These are phyloP conservation scores for Fragaria iinumae DNA, from an alignment of 306 rosid species.

Conservation along the genomic window DNA sequence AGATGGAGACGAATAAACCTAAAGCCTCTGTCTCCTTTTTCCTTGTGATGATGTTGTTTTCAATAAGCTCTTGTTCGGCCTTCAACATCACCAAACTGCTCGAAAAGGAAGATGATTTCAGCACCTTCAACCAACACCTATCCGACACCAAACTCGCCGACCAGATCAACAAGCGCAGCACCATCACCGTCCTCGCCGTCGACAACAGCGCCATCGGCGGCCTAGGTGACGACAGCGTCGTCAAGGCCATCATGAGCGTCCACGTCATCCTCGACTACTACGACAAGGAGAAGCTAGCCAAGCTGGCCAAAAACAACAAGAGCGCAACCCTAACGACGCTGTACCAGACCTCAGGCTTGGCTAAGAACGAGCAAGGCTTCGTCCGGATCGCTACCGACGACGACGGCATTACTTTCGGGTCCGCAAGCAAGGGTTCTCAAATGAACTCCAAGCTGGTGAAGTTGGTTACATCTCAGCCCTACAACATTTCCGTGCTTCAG, in stretches of 20 bases:
- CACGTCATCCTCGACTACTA: constrained; percentile 46
- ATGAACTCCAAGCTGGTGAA: constrained; percentile 27
- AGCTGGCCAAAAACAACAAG: constrained; percentile 1
- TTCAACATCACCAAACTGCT: constrained; percentile 8
- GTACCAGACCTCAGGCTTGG: constrained; percentile 37
- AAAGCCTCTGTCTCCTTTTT: background rate
- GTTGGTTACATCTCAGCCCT: constrained; percentile 36
- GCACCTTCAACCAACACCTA: background rate
- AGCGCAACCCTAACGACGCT: constrained; percentile 37
- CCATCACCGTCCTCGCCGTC: constrained; percentile 8
- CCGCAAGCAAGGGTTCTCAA: constrained; percentile 32
- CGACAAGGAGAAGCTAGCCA: constrained; percentile 37
- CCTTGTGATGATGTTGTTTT: background rate
- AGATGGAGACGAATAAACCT: background rate
- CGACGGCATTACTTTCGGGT: constrained; percentile 47
- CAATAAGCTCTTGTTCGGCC: background rate
- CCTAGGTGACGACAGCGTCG: constrained; percentile 34
- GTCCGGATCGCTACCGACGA: constrained; percentile 31
- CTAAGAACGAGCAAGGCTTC: constrained; percentile 43
- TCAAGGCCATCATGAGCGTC: constrained; percentile 41
- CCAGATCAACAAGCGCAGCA: background rate
- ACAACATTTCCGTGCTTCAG: constrained; percentile 53
- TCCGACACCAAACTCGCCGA: background rate
- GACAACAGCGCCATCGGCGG: constrained; percentile 44
- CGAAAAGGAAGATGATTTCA: background rate